These are phyloP conservation scores for Halophytophthora batemanensis DNA, from an alignment of 352 stramenopile genomes.

Conservation along the genomic window DNA sequence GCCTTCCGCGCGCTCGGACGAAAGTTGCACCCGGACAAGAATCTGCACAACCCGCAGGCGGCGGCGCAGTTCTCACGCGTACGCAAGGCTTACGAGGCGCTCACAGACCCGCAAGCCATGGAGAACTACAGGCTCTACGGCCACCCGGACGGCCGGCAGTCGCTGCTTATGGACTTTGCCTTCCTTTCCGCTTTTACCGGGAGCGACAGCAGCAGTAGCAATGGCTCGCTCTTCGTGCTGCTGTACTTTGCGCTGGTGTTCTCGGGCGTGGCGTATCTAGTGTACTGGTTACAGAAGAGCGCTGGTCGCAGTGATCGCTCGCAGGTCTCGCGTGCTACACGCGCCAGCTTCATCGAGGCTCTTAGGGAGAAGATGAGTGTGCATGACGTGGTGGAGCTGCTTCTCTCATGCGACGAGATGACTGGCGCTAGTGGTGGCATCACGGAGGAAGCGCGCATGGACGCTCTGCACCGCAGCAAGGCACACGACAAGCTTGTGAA, in stretches of 20 bases:
- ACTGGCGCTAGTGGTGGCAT: slow-evolving; percentile 35
- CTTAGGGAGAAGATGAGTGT: slow-evolving; percentile 76
- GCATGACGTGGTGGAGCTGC: slow-evolving; percentile 75
- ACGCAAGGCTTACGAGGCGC: slow-evolving; percentile 84
- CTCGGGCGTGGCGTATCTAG: slow-evolving; percentile 50
- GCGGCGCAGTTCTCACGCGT: slow-evolving; percentile 60
- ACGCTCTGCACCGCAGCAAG: slow-evolving; percentile 53
- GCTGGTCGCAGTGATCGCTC: slow-evolving; percentile 56
- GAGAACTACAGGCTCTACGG: slow-evolving; percentile 80
- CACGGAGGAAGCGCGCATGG: slow-evolving; percentile 32
- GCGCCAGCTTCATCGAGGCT: slow-evolving; percentile 38
- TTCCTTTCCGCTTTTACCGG: slow-evolving; percentile 55
- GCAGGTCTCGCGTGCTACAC: slow-evolving; percentile 50
- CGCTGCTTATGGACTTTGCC: slow-evolving; percentile 70
- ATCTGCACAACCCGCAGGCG: slow-evolving; percentile 44
- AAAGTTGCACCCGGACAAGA: slow-evolving; percentile 83
- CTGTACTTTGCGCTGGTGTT: slow-evolving; percentile 71
- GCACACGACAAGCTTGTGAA: slow-evolving; percentile 79
- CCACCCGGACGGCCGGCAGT: slow-evolving; percentile 75
- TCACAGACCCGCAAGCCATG: slow-evolving; percentile 68
- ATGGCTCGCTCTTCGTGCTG: slow-evolving; percentile 59
- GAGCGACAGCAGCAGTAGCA: slow-evolving; percentile 29
- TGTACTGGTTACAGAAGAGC: slow-evolving; percentile 61
- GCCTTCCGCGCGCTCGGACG: slow-evolving; percentile 65
- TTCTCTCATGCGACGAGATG: slow-evolving; percentile 80